Evolutionary conservation across 805 yeast genomes (phyloP).

Genomic region (Yarrowia keelungensis): DNA sequence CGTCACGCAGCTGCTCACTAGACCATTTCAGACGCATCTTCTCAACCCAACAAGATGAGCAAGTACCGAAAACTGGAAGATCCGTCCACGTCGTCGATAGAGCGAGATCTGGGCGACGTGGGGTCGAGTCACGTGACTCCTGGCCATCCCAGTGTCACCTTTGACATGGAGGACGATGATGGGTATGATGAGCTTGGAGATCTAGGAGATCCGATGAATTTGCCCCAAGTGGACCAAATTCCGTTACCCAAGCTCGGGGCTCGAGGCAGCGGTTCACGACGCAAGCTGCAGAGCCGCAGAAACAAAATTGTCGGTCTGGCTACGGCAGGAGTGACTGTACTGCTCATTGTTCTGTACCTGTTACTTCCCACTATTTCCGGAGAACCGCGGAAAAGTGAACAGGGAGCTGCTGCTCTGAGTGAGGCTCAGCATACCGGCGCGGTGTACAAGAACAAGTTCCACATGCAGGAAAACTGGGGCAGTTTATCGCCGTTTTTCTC

Average conservation of each 20-base stretch:
- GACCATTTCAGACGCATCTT: background rate
- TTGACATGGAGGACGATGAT: conserved; percentile 29
- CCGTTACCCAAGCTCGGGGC: conserved; percentile 26
- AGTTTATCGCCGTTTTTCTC: conserved; percentile 53
- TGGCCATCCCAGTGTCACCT: conserved; percentile 18
- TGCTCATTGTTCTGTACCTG: conserved; percentile 22
- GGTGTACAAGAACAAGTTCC: conserved; percentile 49
- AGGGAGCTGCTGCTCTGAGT: conserved; percentile 39
- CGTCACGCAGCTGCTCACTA: conserved; percentile 24
- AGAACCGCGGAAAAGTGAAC: background rate
- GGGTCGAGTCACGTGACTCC: background rate
- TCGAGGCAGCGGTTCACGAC: conserved; percentile 4
- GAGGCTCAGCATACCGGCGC: conserved; percentile 53
- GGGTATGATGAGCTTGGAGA: conserved; percentile 27
- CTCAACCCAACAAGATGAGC: conserved; percentile 14
- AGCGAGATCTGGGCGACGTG: conserved; percentile 13
- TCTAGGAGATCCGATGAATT: conserved; percentile 26
- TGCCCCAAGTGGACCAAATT: conserved; percentile 23
- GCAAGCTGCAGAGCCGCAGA: conserved; percentile 10
- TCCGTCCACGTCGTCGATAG: conserved; percentile 5
- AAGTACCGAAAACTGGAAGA: conserved; percentile 30
- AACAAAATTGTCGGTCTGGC: conserved; percentile 37
- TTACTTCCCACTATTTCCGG: conserved; percentile 27
- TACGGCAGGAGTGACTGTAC: conserved; percentile 22
- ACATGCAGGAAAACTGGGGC: conserved; percentile 54